Evolutionary conservation across 2,329 filamentous ascomycete species (phyloP), one percentile per base, ranked within the genome.

Genomic region (Pseudogymnoascus sp.): DNA sequence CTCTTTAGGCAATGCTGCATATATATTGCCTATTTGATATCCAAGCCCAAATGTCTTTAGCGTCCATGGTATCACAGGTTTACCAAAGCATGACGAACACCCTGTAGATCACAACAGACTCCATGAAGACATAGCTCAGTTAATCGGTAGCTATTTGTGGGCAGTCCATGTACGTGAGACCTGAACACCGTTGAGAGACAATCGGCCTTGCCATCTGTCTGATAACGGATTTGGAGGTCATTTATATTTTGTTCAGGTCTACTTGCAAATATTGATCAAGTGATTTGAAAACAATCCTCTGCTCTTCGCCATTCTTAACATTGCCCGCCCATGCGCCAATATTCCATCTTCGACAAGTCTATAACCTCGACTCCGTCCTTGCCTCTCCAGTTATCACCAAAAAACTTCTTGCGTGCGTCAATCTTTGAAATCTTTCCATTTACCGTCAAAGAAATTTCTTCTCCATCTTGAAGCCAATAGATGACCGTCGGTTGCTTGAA

Each of bases 251-350:
- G 25, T 28, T 47, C 22, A 25, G 8, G 4, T 14, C 39, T 25
- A 12, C 39, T 43, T 43, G 20, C 20, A 12, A 12, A 22, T 14
- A 7, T 14, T 15, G 22, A 47, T 47, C 12, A 47, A n/a, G 41
- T 28, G 20, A 33, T 25, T 9, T n/a, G 20, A 28, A 41, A 47
- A n/a, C 41, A 47, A 50, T 7, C 7, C 43, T 8, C 8, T 30
- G n/a, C 38, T 41, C n/a, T n/a, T 18, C 9, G 15, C 9, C 15
- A 5, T 25, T 33, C 43, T 60, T 20, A 66, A 62, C 63, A 65
- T 39, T 64, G 62, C 20, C 64, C 64, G 60, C 64, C 64, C 59
- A 66, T 64, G n/a, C 64, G 63, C 65, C 65, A 66, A 53, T 66
- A 64, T 28, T 66, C 64, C 57, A 65, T 59, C 6, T 36, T 53